phyloP scores from a whole-genome alignment of 2,329 filamentous ascomycete genomes.

The Didymella keratinophila region DNA sequence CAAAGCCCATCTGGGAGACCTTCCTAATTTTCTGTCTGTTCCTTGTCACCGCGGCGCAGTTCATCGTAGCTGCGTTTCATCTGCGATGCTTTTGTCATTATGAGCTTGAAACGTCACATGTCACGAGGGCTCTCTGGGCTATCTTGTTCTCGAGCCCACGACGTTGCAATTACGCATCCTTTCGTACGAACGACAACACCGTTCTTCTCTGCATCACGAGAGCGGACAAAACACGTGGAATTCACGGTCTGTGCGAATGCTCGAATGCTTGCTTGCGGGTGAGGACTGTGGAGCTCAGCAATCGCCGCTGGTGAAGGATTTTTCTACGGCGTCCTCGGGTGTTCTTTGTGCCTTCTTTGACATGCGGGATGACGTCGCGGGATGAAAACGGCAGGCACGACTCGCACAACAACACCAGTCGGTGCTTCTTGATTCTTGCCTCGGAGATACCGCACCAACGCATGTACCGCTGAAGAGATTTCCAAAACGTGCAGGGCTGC shows the following conservation, averaged over 20 bases:
- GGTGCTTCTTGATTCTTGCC: neutral
- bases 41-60: neutral
- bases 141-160: neutral
- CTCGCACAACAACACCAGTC: neutral
- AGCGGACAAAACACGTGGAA: constrained; percentile 1
- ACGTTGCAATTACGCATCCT: constrained; percentile 1
- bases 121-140: neutral
- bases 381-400: neutral
- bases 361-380: constrained; percentile 16
- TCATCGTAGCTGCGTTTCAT: neutral
- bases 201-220: neutral
- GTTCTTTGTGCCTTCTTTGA: constrained; percentile 15
- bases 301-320: neutral
- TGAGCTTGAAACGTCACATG: neutral
- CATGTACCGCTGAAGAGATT: neutral
- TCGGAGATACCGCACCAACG: neutral
- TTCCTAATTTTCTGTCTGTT: neutral
- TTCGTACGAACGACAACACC: constrained; percentile 6
- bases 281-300: constrained; percentile 8
- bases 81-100: neutral
- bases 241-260: neutral
- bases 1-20: neutral
- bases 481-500: neutral
- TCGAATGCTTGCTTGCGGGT: constrained; percentile 1
- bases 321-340: constrained; percentile 6